phyloP scores from a whole-genome alignment of 2,329 filamentous ascomycete species.

The Epichloe bromicola region DNA sequence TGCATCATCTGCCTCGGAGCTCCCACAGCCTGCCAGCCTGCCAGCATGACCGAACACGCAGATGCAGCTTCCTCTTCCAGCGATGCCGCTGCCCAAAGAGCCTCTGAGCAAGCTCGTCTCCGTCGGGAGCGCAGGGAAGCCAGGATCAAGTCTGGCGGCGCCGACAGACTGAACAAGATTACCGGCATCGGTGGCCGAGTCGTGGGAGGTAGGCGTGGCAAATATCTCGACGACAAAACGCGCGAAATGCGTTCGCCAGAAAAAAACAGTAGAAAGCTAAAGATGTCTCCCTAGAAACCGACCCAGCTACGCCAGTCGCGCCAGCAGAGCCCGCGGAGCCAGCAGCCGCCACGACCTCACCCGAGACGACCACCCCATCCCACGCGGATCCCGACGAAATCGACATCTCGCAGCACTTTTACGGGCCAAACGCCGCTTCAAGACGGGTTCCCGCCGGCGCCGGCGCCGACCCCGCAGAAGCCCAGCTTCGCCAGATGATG shows the following conservation, averaged over 20 bases:
- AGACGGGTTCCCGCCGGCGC: constrained; percentile 13
- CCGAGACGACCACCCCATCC: neutral
- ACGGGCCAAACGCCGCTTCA: constrained; percentile 34
- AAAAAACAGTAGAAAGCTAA: neutral
- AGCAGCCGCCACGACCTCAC: neutral
- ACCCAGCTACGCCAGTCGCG: constrained; percentile 2
- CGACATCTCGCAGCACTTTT: constrained; percentile 66
- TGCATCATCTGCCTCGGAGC: neutral
- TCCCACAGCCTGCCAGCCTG: neutral
- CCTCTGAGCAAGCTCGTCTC: constrained; percentile 54
- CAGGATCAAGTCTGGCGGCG: constrained; percentile 62
- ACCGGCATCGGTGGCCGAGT: constrained; percentile 47
- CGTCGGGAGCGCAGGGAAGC: constrained; percentile 70
- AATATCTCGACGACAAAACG: neutral
- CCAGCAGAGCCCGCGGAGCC: neutral
- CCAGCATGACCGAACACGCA: constrained; percentile 26
- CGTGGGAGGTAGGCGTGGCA: constrained; percentile 16
- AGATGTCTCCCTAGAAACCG: neutral
- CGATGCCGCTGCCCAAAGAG: constrained; percentile 33
- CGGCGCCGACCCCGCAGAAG: constrained; percentile 31
- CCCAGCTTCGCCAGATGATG: constrained; percentile 53
- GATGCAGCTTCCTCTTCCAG: constrained; percentile 14
- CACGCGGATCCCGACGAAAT: constrained; percentile 59
- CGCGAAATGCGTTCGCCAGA: neutral
- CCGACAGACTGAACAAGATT: constrained; percentile 60